Evolutionary conservation across 1,139 yeast genomes (phyloP), one percentile per base, ranked within the genome.

Genomic region (Oligophagozyma castellii): DNA sequence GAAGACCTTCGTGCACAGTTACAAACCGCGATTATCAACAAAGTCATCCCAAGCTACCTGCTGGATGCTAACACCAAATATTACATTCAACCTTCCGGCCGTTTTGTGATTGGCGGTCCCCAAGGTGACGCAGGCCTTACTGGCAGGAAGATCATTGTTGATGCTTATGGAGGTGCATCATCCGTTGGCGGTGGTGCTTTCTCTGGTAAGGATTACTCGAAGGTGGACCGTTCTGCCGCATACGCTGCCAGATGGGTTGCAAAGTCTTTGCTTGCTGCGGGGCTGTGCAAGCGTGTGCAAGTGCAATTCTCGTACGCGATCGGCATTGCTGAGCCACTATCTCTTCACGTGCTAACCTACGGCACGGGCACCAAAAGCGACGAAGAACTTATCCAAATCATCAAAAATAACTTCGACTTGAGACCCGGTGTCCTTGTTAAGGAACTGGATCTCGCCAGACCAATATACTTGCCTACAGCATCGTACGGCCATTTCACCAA

Each of bases 121-220:
- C 98, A 89, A 67, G 99, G 99, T 73, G 99, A 89, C 59, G 98
- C 99, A 45, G 99, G 99, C 70, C 70, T 89, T 55, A 89, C 99
- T 48, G 99, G 99, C 63, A 84, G 99, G 70, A 89, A 89, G 73
- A 89, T 89, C 61, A 89, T 89, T 56, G 99, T 89, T 58, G 99
- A 89, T 65, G 93, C 98, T 43, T 89, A 89, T 67, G 99, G 99
- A 70, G 98, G 99, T 53, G 92, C 98, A 92, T 95, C 98, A 65
- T 96, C 98, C 53, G 98, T 89, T 71, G 99, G 99, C 67, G 99
- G 99, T 72, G 99, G 99, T 73, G 98, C 98, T 44, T 89, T 92
- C 84, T 80, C 95, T 41, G 99, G 99, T 65, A 89, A 89, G 73
- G 99, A 89, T 65, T 89, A 83, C 80, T 83, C 96, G 59, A 89